Percentiles rank a stretch among this genome's conserved stretches.
Evolutionary conservation across 768 basidiomycete species (phyloP).

Genomic region (Xerocomellus dryophilus): DNA sequence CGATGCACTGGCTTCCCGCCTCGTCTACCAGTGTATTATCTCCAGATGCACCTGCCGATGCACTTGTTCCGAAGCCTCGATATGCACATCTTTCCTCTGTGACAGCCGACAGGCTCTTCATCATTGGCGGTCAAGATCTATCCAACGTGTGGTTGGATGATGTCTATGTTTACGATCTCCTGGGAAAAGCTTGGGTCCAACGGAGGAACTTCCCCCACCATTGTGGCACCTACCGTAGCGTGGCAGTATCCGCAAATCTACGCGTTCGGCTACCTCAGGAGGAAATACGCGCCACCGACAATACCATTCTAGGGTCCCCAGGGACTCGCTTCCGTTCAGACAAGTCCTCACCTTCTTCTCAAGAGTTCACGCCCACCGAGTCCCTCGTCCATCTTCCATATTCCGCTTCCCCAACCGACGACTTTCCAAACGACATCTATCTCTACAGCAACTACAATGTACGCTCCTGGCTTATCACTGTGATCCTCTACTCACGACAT

Average conservation of each 20-base stretch:
- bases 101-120: constrained; percentile 76
- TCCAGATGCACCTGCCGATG: constrained; percentile 40
- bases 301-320: constrained; percentile 47
- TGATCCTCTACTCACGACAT: constrained; percentile 7
- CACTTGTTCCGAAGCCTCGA: constrained; percentile 72
- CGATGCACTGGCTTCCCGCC: constrained; percentile 67
- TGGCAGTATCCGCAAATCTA: constrained; percentile 73
- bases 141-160: constrained; percentile 93
- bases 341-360: constrained; percentile 37
- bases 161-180: constrained; percentile 83
- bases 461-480: constrained; percentile 27
- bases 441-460: constrained; percentile 97
- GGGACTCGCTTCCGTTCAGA: constrained; percentile 58
- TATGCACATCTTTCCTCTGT: constrained; percentile 94
- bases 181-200: constrained; percentile 71
- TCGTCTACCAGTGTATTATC: constrained; percentile 27
- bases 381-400: constrained; percentile 72
- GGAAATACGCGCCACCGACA: constrained; percentile 44
- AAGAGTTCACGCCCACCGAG: constrained; percentile 56
- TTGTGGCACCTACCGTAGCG: constrained; percentile 93
- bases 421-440: constrained; percentile 82
- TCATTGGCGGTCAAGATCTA: constrained; percentile 95
- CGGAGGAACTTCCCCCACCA: constrained; percentile 83
- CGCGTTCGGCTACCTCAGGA: constrained; percentile 68
- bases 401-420: constrained; percentile 65